Evolutionary conservation across 352 stramenopile genomes (phyloP), one percentile per base, ranked within the genome.

Genomic region (Detonula confervacea): DNA sequence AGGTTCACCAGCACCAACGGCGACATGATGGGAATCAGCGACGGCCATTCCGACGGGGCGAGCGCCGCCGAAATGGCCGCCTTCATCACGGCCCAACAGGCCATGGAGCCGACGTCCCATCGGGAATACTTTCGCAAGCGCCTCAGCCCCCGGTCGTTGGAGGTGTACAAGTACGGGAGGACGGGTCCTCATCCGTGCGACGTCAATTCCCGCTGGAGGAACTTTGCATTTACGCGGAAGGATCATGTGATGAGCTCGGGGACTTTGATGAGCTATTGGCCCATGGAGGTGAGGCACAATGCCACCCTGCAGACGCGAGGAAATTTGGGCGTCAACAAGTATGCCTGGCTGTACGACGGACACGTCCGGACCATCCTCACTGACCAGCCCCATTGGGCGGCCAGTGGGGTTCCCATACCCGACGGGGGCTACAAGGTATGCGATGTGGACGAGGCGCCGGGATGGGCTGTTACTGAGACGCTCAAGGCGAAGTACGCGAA

Each of bases 191-290:
- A 77, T 20, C 73, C 82, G 1, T 89, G 82, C 57, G 73, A 84
- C 24, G 37, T 54, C 2, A 27, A 84, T 57, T 72, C 35, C 0
- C 61, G 74, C 0, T 89, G 82, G 82, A 20, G 82, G 11, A 84
- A 82, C 47, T 89, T 85, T 33, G 82, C 74, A n/a, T 89, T 89
- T 44, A 87, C 82, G 1, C 62, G 81, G 55, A 84, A 83, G 29
- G 44, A 70, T 2, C 60, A 73, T 42, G 56, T 35, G 49, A 66
- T 87, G 7, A 51, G 74, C 29, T 87, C 74, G 80, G 80, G 80
- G 0, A 77, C 62, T 44, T n/a, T n/a, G n/a, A n/a, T n/a, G n/a
- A n/a, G n/a, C n/a, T n/a, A n/a, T n/a, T n/a, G n/a, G n/a, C 75
- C 77, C 33, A 59, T 29, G 1, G 46, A 78, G 9, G 9, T 18